Evolutionary conservation across 139 green algal species (phyloP), one percentile per base, ranked within the genome.

Genomic region (Coelastrella sp.): DNA sequence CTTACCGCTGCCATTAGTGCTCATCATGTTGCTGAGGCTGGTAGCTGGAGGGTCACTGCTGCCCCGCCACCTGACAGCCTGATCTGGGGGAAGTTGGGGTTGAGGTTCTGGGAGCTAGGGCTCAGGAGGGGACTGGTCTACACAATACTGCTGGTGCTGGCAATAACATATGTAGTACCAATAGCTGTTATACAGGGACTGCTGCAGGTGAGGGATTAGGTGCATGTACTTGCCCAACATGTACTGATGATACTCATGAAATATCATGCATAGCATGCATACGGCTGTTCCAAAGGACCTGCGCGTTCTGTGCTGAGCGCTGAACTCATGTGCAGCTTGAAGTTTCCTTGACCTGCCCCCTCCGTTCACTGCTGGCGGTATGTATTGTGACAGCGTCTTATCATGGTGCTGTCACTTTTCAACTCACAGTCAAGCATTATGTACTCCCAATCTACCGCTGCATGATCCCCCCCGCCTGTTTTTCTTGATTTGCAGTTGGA

Each of bases 1-100:
- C 66, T 83, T 8, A 59, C 48, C 15, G 67, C 81, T 48, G 81
- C 63, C 30, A 71, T 86, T 7, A 62, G 81, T 27, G 34, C 30
- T 40, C 72, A 66, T 48, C 72, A 80, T 66, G 72, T 80, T 62
- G 72, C 72, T 19, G 72, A 80, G 48, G 72, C 72, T 4, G 45
- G 45, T 32, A 53, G 25, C 43, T 80, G 72, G 72, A 15, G 19
- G 5, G 25, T 80, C 13, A 45, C 30, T 11, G 27, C 72, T 8
- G 72, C 72, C 3, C 72, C 72, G 8, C 45, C 48, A 35, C 45
- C 72, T 32, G 67, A 59, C 50, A 66, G 72, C 27, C 48, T 96
- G 17, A 38, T 88, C 25, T 96, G 93, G 93, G 7, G 15, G 25
- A 91, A 90, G 72, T 66, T 95, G 59, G 78, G 85, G 15, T 53